Evolutionary conservation across 1,284 basidiomycete species (phyloP).

Genomic region (Exsudoporus floridanus): DNA sequence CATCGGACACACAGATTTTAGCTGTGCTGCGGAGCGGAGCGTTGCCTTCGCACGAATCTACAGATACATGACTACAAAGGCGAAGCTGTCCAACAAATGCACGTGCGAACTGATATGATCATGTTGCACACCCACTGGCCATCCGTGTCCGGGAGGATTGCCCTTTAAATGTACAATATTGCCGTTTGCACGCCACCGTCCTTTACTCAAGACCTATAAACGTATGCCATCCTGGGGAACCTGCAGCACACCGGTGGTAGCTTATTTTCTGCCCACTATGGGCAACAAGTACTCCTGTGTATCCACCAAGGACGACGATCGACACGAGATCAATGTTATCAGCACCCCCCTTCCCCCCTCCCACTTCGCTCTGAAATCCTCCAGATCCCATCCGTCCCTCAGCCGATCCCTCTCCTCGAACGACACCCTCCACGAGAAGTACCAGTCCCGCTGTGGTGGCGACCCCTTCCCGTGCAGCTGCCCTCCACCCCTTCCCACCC

Average conservation of each 20-base stretch:
- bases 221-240: neutral
- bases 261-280: conserved; percentile 29
- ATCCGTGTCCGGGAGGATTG: neutral
- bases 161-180: neutral
- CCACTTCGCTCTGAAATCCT: conserved; percentile 39
- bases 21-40: neutral
- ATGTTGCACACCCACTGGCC: neutral
- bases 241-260: neutral
- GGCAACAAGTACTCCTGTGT: conserved; percentile 42
- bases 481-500: neutral
- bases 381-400: conserved; percentile 37
- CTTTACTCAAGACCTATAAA: conserved; percentile 20
- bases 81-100: conserved; percentile 4
- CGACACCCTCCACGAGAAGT: conserved; percentile 37
- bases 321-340: conserved; percentile 17
- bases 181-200: neutral
- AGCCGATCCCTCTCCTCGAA: conserved; percentile 34
- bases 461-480: conserved; percentile 7
- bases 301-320: conserved; percentile 20
- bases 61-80: conserved; percentile 1
- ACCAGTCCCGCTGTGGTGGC: conserved; percentile 16
- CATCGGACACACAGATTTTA: neutral
- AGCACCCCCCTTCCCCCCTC: conserved; percentile 35
- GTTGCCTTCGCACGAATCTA: neutral
- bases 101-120: neutral